These are phyloP conservation scores for Aethionema arabicum DNA, from an alignment of 345 rosid genomes.

Conservation along the genomic window DNA sequence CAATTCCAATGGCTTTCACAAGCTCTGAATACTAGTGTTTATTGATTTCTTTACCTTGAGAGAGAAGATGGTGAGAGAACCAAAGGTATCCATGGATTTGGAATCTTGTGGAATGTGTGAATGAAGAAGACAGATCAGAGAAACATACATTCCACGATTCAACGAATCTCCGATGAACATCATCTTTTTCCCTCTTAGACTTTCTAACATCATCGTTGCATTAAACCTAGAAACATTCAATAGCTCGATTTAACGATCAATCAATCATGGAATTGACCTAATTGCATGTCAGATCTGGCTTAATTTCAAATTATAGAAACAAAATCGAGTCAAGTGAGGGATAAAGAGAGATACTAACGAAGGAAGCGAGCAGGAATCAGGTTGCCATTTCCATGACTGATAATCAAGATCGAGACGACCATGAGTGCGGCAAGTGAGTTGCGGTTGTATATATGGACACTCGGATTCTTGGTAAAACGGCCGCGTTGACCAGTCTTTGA, in stretches of 20 bases:
- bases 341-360: conserved; percentile 42
- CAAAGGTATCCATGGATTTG: conserved; percentile 80
- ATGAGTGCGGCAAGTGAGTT: conserved; percentile 77
- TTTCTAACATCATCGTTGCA: conserved; percentile 77
- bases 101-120: conserved; percentile 58
- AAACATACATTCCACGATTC: conserved; percentile 83
- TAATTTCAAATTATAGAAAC: background rate
- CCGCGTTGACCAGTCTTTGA: conserved; percentile 54
- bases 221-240: conserved; percentile 58
- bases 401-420: conserved; percentile 71
- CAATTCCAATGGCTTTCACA: conserved; percentile 8
- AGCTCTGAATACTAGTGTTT: background rate
- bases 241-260: conserved; percentile 15
- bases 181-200: conserved; percentile 83
- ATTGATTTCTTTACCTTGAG: conserved; percentile 50
- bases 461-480: conserved; percentile 74
- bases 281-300: background rate
- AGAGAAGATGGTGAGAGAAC: conserved; percentile 69
- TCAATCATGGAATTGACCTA: background rate
- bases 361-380: conserved; percentile 78
- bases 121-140: conserved; percentile 86
- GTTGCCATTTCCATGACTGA: conserved; percentile 87
- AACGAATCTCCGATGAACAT: conserved; percentile 88
- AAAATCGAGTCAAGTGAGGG: background rate
- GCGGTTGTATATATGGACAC: conserved; percentile 92